Evolutionary conservation across 805 yeast species (phyloP), one percentile per base, ranked within the genome.

Genomic region (Barnettozyma siamensis): DNA sequence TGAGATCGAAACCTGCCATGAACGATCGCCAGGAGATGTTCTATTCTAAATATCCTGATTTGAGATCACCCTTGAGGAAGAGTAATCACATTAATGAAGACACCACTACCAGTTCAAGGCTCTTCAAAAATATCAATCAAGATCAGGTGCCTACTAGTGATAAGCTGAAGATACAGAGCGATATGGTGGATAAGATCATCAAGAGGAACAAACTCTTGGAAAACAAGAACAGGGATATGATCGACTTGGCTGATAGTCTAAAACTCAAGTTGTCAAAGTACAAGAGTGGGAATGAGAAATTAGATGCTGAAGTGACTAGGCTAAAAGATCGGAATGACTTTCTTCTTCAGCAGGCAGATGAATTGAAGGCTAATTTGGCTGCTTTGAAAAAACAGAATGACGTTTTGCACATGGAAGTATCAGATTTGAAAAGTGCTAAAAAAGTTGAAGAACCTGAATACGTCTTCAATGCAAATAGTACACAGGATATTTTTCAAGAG

Each of bases 131-230:
- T 19, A 31, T 54, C 3, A 31, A 24, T n/a, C 16, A 29, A 10
- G 32, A 38, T 3, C 42, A 44, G 6, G 49, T 54, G 2, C 59
- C 54, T 2, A 35, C 51, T 2, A 51, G 48, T 17, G 67, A 62
- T 27, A 66, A 62, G 35, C 61, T 63, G 38, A 59, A 59, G 40
- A 52, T 61, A 30, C 63, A 58, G 35, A 55, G 67, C 4, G 58
- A 62, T 37, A 62, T 64, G 60, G 53, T 65, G 16, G 72, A 67
- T 41, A 62, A 61, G 40, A 50, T 66, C 26, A 55, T 63, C 17
- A 57, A 57, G 24, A 65, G 67, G 31, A 61, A 63, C 27, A 70
- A 66, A 38, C 58, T 57, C 5, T 52, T 66, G 16, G 59, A 59
- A 20, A 47, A 51, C 16, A 58, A 63, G 41, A 48, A 63, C 31